phyloP scores from a whole-genome alignment of 2,329 filamentous ascomycete genomes.

The Colletotrichum tanaceti region DNA sequence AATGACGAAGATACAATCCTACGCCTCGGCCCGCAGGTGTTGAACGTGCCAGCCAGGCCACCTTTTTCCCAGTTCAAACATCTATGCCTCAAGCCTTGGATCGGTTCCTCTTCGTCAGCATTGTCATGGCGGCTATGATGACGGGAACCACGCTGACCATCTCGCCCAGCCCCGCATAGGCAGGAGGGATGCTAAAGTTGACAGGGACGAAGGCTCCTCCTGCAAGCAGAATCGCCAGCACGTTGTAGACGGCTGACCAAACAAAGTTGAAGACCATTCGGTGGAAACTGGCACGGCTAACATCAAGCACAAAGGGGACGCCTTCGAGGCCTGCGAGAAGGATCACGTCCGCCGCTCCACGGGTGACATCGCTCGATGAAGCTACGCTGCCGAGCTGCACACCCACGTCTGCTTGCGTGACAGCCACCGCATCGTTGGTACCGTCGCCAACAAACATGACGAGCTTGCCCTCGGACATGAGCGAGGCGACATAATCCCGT shows the following conservation, averaged over 20 bases:
- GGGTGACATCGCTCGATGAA: conserved; percentile 63
- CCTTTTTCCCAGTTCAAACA: background rate
- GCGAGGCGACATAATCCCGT: conserved; percentile 59
- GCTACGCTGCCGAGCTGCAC: conserved; percentile 64
- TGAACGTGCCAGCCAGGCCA: conserved; percentile 26
- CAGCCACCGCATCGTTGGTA: conserved; percentile 72
- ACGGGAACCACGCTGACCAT: conserved; percentile 74
- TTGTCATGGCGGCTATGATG: conserved; percentile 52
- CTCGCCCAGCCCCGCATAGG: conserved; percentile 71
- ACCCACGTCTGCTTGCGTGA: conserved; percentile 70
- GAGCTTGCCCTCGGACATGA: conserved; percentile 48
- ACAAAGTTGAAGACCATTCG: conserved; percentile 70
- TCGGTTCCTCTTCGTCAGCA: conserved; percentile 43
- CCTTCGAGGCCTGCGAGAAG: conserved; percentile 64
- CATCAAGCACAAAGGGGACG: conserved; percentile 63
- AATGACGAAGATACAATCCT: background rate
- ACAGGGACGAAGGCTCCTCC: conserved; percentile 65
- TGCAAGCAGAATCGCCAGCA: conserved; percentile 69
- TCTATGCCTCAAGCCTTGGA: background rate
- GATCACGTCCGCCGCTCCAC: conserved; percentile 67
- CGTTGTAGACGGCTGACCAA: conserved; percentile 72
- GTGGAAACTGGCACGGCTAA: conserved; percentile 51
- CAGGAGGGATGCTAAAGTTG: conserved; percentile 60
- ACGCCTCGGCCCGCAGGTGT: conserved; percentile 19
- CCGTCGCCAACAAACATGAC: conserved; percentile 73